Percentiles rank a stretch among this genome's conserved stretches.
phyloP scores from a whole-genome alignment of 1,284 basidiomycete genomes.

The Rhodotorula sp. region DNA sequence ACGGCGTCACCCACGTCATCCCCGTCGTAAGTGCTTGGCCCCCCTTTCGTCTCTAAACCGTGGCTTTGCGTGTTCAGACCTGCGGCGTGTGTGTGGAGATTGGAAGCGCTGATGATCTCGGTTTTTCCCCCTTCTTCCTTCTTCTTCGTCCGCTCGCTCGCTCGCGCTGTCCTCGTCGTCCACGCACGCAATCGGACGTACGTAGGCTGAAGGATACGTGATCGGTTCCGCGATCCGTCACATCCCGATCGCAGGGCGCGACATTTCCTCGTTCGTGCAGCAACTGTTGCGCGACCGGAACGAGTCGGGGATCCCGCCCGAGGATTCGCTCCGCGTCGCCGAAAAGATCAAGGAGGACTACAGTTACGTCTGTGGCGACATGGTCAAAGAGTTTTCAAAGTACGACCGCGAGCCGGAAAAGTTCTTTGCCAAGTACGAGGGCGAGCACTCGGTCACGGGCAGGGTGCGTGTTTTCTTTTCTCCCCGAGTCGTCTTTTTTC shows the following conservation, averaged over 20 bases:
- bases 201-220: conserved; percentile 86
- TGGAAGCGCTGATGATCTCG: not conserved
- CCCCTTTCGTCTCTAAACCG: too few relatives aligned
- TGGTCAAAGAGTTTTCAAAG: conserved; percentile 97
- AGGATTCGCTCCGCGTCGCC: conserved; percentile 89
- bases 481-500: not conserved
- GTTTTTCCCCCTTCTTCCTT: too few relatives aligned
- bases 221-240: conserved; percentile 99
- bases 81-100: not conserved
- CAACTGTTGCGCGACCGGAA: conserved; percentile 94
- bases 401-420: conserved; percentile 96
- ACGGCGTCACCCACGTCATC: conserved; percentile 97
- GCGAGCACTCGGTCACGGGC: conserved; percentile 89
- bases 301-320: conserved; percentile 85
- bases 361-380: conserved; percentile 98
- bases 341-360: conserved; percentile 98
- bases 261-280: conserved; percentile 96
- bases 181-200: not conserved
- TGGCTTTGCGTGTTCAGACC: conserved; percentile 1
- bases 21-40: conserved; percentile 63
- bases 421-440: conserved; percentile 91
- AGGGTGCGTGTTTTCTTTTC: conserved; percentile 60
- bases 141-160: not conserved
- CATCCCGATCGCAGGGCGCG: conserved; percentile 96
- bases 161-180: not conserved